These are phyloP conservation scores for Lactarius quietus DNA, from an alignment of 768 basidiomycete species.

Conservation along the genomic window DNA sequence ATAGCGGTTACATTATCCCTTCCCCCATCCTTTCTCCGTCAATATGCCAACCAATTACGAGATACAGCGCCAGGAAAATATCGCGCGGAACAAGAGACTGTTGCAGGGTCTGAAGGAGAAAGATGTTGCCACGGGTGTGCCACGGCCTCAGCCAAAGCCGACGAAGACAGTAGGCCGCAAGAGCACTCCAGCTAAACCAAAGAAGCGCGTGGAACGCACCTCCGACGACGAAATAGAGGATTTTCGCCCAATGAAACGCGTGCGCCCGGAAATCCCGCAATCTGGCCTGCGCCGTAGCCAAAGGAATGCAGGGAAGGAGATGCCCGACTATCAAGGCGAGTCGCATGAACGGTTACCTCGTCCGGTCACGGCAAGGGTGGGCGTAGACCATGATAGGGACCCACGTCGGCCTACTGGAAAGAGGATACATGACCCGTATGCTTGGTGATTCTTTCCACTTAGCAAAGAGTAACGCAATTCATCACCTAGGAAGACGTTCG, in stretches of 20 bases:
- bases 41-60: slow-evolving; percentile 25
- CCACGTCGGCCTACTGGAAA: slow-evolving; percentile 29
- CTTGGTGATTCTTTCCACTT: slow-evolving; percentile 9
- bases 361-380: slow-evolving; percentile 23
- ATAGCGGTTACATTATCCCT: neutral
- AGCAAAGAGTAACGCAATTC: slow-evolving; percentile 1
- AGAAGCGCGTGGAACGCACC: slow-evolving; percentile 4
- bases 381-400: slow-evolving; percentile 29
- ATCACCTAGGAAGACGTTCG: slow-evolving; percentile 63
- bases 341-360: slow-evolving; percentile 19
- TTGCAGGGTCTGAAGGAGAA: slow-evolving; percentile 11
- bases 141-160: slow-evolving; percentile 1
- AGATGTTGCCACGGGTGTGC: neutral
- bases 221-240: neutral
- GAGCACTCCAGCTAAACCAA: neutral
- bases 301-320: slow-evolving; percentile 55
- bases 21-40: neutral
- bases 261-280: slow-evolving; percentile 7
- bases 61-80: slow-evolving; percentile 9
- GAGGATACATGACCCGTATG: slow-evolving; percentile 51
- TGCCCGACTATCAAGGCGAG: slow-evolving; percentile 49
- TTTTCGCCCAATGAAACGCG: slow-evolving; percentile 9
- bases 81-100: slow-evolving; percentile 5
- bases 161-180: slow-evolving; percentile 8
- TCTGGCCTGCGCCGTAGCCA: slow-evolving; percentile 57